Percentiles rank a stretch among this genome's conserved stretches.
Evolutionary conservation across 805 yeast species (phyloP).

Genomic region (Clavispora carvajalis): DNA sequence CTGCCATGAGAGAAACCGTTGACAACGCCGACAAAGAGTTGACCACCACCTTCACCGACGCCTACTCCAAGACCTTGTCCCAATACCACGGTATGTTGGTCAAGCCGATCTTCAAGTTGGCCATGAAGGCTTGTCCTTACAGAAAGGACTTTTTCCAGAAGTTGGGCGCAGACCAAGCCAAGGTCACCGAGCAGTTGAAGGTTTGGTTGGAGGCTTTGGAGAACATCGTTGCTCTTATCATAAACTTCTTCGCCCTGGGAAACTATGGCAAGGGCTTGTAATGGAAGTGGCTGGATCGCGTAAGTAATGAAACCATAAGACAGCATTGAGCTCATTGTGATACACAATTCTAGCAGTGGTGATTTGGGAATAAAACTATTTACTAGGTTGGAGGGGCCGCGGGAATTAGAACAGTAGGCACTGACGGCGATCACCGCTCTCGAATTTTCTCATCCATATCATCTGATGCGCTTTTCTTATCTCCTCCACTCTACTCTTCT

Average conservation of each 20-base stretch:
- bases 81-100: constrained; percentile 78
- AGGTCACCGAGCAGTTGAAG: constrained; percentile 58
- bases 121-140: constrained; percentile 94
- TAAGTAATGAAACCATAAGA: too few relatives aligned
- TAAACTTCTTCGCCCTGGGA: constrained; percentile 72
- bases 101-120: constrained; percentile 84
- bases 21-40: constrained; percentile 61
- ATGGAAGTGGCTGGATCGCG: too few relatives aligned
- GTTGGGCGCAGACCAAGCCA: constrained; percentile 69
- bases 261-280: constrained; percentile 86
- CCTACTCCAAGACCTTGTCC: constrained; percentile 75
- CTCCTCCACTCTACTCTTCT: background rate
- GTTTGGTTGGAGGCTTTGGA: constrained; percentile 78
- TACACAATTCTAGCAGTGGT: too few relatives aligned
- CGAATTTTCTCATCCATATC: too few relatives aligned
- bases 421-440: too few relatives aligned
- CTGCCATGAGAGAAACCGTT: constrained; percentile 77
- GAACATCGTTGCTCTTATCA: constrained; percentile 62
- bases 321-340: too few relatives aligned
- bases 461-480: background rate
- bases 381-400: too few relatives aligned
- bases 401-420: too few relatives aligned
- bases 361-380: too few relatives aligned
- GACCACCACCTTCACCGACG: constrained; percentile 72
- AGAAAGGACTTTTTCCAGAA: constrained; percentile 79